phyloP scores from a whole-genome alignment of 2,329 filamentous ascomycete species.

The Laburnicola sp. region DNA sequence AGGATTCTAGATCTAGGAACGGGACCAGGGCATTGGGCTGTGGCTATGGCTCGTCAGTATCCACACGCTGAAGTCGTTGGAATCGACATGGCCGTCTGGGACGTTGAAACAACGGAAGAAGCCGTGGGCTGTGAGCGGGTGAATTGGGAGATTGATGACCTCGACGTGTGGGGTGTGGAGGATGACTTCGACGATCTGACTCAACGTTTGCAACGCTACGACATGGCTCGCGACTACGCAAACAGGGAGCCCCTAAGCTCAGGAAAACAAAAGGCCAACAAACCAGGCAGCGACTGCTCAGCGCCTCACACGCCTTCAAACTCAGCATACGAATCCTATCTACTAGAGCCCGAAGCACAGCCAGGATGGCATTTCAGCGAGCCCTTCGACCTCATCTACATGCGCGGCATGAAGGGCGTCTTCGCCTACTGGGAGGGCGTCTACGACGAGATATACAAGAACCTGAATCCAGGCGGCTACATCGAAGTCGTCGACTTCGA shows the following conservation, averaged over 20 bases:
- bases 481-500: constrained; percentile 53
- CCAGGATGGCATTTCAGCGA: constrained; percentile 53
- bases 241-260: constrained; percentile 26
- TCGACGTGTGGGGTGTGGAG: constrained; percentile 41
- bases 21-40: constrained; percentile 56
- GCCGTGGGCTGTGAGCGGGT: constrained; percentile 31
- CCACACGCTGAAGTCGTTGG: constrained; percentile 54
- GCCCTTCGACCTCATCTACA: constrained; percentile 55
- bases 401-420: constrained; percentile 53
- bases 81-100: constrained; percentile 54
- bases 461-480: constrained; percentile 51
- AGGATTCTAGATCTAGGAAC: constrained; percentile 51
- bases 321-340: constrained; percentile 27
- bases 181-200: constrained; percentile 31
- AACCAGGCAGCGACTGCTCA: constrained; percentile 2
- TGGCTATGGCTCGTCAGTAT: constrained; percentile 50
- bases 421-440: constrained; percentile 53
- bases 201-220: constrained; percentile 24
- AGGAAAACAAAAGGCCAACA: constrained; percentile 10
- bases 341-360: constrained; percentile 24
- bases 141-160: constrained; percentile 45
- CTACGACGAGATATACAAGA: constrained; percentile 51
- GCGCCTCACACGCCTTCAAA: constrained; percentile 25
- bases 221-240: constrained; percentile 29
- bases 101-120: constrained; percentile 54